Conservation (phyloP, 306 rosid genomes). For the Myrica gale region DNA sequence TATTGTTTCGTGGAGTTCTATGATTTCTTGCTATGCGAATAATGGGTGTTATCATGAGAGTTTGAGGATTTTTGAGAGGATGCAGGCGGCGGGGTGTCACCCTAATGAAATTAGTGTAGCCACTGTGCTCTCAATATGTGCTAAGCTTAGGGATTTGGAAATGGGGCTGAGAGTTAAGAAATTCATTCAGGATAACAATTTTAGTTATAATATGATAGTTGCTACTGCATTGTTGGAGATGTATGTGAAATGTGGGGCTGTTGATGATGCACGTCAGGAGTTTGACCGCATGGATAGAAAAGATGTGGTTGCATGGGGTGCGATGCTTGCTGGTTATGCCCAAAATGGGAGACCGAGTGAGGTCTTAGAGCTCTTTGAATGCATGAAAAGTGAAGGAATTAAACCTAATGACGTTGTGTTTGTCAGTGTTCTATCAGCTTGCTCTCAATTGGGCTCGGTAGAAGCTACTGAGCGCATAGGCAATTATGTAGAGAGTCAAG, state of each 20-base stretch:
- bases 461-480: neutral
- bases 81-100: neutral
- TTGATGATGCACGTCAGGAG: conserved; percentile 6
- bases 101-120: conserved; percentile 4
- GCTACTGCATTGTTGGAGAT: conserved; percentile 5
- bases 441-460: conserved; percentile 6
- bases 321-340: conserved; percentile 11
- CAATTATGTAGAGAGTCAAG: neutral
- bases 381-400: neutral
- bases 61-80: conserved; percentile 5
- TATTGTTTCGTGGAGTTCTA: conserved; percentile 8
- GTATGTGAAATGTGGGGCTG: conserved; percentile 7
- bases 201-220: neutral
- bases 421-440: conserved; percentile 10
- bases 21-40: conserved; percentile 9
- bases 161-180: conserved; percentile 6
- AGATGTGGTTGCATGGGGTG: conserved; percentile 12
- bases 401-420: neutral
- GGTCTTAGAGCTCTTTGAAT: neutral
- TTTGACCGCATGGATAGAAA: neutral
- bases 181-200: neutral
- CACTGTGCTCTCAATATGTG: conserved; percentile 1
- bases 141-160: conserved; percentile 13
- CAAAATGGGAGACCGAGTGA: conserved; percentile 4
- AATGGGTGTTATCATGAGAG: conserved; percentile 1